Base-by-base conservation (phyloP, 2,329 filamentous ascomycete genomes). In the Aspergillus pseudoviridinutans region DNA sequence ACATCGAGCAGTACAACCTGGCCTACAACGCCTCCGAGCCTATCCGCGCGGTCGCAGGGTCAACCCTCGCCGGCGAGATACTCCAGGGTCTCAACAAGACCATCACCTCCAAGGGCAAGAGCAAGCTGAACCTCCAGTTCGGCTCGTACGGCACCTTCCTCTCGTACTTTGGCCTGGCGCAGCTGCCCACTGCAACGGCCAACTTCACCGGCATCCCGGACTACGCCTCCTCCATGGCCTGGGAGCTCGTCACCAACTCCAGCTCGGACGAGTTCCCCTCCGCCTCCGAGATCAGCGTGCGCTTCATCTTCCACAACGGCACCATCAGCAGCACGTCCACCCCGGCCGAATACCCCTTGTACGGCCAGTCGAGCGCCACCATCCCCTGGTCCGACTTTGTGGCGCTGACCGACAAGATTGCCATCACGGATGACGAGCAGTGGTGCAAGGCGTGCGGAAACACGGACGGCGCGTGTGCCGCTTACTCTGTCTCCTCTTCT, bases 361-460 rank as follows among this genome's bases (percentile, higher is more conserved):
- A 84, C 55, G 89, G 88, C 25, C 81, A 82, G 58, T 67, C 68
- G 5, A 76, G 82, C 56, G 76, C 78, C 0, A 73, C 81, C 0
- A 70, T 95, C 28, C 78, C 85, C 14, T 96, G 90, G 88, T 74
- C 71, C 12, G 84, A 86, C 17, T 96, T 96, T 74, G 79, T 81
- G 24, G 62, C 66, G 1, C 78, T 80, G 62, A 88, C 93, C 79
- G 72, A 76, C 63, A 81, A 84, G 64, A 87, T 94, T 63, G 83
- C 88, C 49, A 79, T 96, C 57, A 77, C 78, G n/a, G 80, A 82
- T 52, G 86, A 85, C 7, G 69, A 79, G 56, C 74, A 84, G 55
- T 96, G 91, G 91, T 96, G 91, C 76, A 70, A 72, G 1, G 81
- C 82, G 57, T 96, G 92, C 72, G 89, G 89, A 4, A 91, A 90